Conservation (phyloP, 345 rosid species). For the Salix arbutifolia region DNA sequence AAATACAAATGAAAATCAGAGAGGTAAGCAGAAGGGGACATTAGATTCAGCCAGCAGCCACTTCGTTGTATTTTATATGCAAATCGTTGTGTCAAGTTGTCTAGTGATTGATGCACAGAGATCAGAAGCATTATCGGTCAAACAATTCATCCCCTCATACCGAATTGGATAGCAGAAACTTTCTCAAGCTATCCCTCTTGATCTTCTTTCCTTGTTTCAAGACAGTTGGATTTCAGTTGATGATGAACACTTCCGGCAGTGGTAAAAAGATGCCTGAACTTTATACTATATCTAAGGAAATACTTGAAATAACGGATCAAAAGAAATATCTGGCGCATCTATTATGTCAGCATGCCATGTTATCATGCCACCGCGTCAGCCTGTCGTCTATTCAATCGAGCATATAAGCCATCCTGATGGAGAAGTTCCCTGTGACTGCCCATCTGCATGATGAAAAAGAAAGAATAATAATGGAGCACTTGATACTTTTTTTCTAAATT, state of each 20-base stretch:
- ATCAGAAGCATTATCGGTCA: too few species aligned
- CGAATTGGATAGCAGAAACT: background rate
- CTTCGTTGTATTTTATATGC: too few species aligned
- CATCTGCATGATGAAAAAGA: constrained; percentile 39
- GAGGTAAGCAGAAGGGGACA: too few species aligned
- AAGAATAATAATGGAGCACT: background rate
- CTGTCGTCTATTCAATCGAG: constrained; percentile 77
- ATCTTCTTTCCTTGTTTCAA: constrained; percentile 1
- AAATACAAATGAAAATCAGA: too few species aligned
- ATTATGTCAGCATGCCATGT: background rate
- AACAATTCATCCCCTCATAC: too few species aligned
- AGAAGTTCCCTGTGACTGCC: constrained; percentile 83
- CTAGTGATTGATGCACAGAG: too few species aligned
- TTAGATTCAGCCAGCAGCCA: too few species aligned
- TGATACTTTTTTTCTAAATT: background rate
- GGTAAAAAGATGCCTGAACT: background rate
- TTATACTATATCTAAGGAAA: background rate
- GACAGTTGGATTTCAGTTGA: background rate
- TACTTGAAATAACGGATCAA: background rate
- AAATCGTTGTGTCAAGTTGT: too few species aligned
- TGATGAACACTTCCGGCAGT: background rate
- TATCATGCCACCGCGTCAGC: constrained; percentile 78
- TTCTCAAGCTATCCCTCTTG: background rate
- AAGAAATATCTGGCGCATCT: background rate
- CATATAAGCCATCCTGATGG: constrained; percentile 66